Base-by-base conservation (phyloP, 2,329 filamentous ascomycete species). In the Diaporthe nobilis region DNA sequence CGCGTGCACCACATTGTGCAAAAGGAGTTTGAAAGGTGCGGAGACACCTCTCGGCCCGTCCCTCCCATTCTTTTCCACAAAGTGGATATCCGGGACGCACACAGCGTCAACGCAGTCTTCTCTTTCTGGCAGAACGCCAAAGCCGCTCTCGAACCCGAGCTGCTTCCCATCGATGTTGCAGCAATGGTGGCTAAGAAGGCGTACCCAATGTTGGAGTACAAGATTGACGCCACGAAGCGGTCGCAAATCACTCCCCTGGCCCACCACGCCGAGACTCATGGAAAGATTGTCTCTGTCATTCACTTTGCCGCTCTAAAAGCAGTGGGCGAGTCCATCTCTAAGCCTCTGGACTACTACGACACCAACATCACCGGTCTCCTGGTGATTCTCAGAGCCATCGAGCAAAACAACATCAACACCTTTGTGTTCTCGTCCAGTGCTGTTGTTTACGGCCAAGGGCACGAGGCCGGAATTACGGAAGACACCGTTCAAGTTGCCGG, bases 261-360 rank as follows among this genome's bases (percentile, higher is more conserved):
- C 4, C n/a, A 17, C 15, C 44, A 53, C 15, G 17, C 75, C 9
- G 57, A 60, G 25, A 49, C 44, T 22, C 65, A 71, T 9, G 75
- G 75, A 28, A 74, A 60, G 31, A 72, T 76, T 2, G 75, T 74
- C 31, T 76, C 72, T 25, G 75, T 74, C 12, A 76, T 76, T 47
- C 75, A 76, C 51, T 76, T 76, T 31, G 75, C 75, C 17, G 75
- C 75, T n/a, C 22, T 76, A 2, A 76, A 76, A 51, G 75, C 75
- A 10, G 75, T 76, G 12, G 72, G 75, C 5, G 75, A 76, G 53
- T 76, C 75, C 2, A 28, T 76, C 28, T 67, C 72, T 47, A 74
- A 74, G 28, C 75, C 75, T 17, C 39, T 76, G 28, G 65, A 74
- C 17, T 76, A 76, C 49, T 76, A 76, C 25, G 75, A 76, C 31